Evolutionary conservation across 2,329 filamentous ascomycete genomes (phyloP).

Genomic region (Zymoseptoria brevis): DNA sequence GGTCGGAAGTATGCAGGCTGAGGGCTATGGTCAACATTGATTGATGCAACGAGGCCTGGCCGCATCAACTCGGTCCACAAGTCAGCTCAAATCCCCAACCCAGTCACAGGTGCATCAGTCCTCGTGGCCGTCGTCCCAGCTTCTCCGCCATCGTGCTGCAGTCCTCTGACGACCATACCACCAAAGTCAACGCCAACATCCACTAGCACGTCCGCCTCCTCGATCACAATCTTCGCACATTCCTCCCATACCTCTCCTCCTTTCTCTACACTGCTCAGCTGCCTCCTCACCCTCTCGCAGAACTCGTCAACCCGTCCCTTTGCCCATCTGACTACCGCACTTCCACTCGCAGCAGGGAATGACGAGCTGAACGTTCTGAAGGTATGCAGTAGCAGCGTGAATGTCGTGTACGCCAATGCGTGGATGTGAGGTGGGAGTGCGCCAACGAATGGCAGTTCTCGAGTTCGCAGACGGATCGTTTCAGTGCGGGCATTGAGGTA

Average conservation of each 20-base stretch:
- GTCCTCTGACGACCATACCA: conserved; percentile 63
- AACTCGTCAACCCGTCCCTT: conserved; percentile 90
- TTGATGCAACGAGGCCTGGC: neutral
- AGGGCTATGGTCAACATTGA: neutral
- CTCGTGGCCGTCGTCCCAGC: neutral
- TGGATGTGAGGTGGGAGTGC: conserved; percentile 80
- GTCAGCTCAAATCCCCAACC: neutral
- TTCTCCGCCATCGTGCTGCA: conserved; percentile 1
- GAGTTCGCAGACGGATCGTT: conserved; percentile 71
- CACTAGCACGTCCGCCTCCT: conserved; percentile 69
- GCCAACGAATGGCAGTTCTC: conserved; percentile 92
- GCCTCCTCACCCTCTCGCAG: conserved; percentile 71
- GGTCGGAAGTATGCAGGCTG: too few relatives aligned
- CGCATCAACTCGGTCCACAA: neutral
- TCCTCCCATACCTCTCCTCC: conserved; percentile 70
- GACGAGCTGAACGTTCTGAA: conserved; percentile 41
- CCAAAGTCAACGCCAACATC: conserved; percentile 88
- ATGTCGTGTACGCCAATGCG: conserved; percentile 91
- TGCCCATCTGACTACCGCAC: conserved; percentile 97
- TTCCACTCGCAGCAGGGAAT: conserved; percentile 78
- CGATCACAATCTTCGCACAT: conserved; percentile 73
- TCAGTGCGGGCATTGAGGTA: conserved; percentile 74
- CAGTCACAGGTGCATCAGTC: neutral
- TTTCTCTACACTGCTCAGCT: conserved; percentile 76
- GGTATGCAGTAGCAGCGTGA: conserved; percentile 88